Evolutionary conservation across 345 rosid genomes (phyloP), one percentile per base, ranked within the genome.

Genomic region (Gossypium arboreum): DNA sequence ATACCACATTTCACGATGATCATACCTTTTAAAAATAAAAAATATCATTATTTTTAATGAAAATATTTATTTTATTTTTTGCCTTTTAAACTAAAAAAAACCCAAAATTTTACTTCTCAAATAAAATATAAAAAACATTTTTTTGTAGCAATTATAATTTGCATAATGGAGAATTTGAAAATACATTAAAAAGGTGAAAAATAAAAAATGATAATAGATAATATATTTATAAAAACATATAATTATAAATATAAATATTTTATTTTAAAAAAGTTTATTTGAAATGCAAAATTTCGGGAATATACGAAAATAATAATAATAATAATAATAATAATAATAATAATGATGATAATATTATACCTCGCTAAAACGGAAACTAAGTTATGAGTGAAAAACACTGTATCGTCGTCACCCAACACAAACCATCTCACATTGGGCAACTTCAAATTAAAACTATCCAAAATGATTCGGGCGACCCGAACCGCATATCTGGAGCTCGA

Each of bases 381-480:
- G 80, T 90, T 92, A 3, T 84, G 83, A 0, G 88, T 50, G 83
- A 86, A 92, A 78, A 80, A 92, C 77, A 94, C 90, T 48, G 97
- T 89, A 54, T 90, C 98, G 41, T 94, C 98, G 16, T 94, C 98
- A 48, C 98, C 98, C 97, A 94, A 86, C 16, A 94, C 97, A 78
- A 92, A 90, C 98, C 98, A 94, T 80, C 98, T 63, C 39, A 92
- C 94, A 12, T 83, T 68, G 0, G 88, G 88, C 58, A 81, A 62
- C 50, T 73, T 76, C 25, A 87, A 50, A 15, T 75, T 75, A 52
- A 85, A 88, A 80, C 89, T 87, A 61, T 94, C 97, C 80, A 82
- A 77, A 56, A 92, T 83, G 7, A 90, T 81, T 75, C 98, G 80
- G 8, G 98, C 93, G 67, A 94, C 85, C 76, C 98, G 84, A 7